Percentiles rank a stretch among this genome's conserved stretches.
Conservation (phyloP, 192 early-diverging fungal species). For the Geranomyces michiganensis region DNA sequence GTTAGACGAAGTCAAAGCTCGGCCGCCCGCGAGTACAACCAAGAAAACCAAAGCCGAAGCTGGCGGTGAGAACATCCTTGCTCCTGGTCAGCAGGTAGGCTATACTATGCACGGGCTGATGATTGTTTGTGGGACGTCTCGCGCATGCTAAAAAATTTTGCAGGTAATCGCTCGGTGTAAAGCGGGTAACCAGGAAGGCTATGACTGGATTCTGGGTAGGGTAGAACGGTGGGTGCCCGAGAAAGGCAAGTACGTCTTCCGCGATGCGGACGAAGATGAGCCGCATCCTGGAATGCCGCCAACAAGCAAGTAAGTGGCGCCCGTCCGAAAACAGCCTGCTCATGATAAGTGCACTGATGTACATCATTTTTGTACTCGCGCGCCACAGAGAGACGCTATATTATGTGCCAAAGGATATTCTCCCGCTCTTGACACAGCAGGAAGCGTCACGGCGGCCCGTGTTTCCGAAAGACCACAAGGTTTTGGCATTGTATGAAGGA, state of each 20-base stretch:
- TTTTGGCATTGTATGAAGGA: conserved; percentile 50
- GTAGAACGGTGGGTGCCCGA: conserved; percentile 42
- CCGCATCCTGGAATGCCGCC: conserved; percentile 20
- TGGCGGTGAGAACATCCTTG: background rate
- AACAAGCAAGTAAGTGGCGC: background rate
- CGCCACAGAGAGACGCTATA: conserved; percentile 35
- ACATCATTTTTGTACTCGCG: no score
- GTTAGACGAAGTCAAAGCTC: conserved; percentile 29
- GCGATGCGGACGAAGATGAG: conserved; percentile 53
- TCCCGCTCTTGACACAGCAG: conserved; percentile 38
- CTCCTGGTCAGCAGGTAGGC: conserved; percentile 19
- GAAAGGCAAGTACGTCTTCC: conserved; percentile 47
- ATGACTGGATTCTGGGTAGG: conserved; percentile 49
- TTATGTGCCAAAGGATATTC: conserved; percentile 24
- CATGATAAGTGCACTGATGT: background rate
- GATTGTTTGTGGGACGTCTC: no score
- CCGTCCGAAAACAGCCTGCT: no score
- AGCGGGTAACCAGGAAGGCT: conserved; percentile 3
- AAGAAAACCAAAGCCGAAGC: conserved; percentile 26
- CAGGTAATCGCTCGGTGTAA: conserved; percentile 2
- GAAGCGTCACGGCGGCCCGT: conserved; percentile 25
- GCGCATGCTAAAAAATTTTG: no score
- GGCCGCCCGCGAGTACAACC: background rate
- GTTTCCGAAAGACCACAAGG: conserved; percentile 41
- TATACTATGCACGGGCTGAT: no score